Conservation (phyloP, 495 filamentous ascomycete genomes). For the Podospora fimiseda region DNA sequence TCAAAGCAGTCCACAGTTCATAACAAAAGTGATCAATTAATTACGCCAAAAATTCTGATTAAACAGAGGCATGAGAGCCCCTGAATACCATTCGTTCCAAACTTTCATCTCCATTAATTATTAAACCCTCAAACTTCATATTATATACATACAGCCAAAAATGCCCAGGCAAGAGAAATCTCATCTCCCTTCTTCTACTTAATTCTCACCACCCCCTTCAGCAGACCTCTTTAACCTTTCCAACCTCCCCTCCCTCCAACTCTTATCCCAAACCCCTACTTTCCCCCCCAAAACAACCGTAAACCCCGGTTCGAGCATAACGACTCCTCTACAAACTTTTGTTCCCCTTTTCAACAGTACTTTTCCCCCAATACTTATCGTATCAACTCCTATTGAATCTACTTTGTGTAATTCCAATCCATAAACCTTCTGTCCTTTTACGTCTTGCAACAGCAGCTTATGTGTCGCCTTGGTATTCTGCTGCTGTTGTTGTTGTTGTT, state of each 20-base stretch:
- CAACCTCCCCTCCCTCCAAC: conserved; percentile 70
- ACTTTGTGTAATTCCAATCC: conserved; percentile 68
- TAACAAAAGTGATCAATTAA: too few relatives aligned
- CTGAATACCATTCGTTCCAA: too few relatives aligned
- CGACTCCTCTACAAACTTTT: conserved; percentile 65
- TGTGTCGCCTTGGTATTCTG: conserved; percentile 53
- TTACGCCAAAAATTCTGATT: too few relatives aligned
- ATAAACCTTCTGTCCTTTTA: conserved; percentile 58
- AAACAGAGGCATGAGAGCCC: too few relatives aligned
- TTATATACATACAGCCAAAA: too few relatives aligned
- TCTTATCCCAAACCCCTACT: conserved; percentile 71
- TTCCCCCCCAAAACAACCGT: conserved; percentile 74
- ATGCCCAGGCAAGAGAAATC: too few relatives aligned
- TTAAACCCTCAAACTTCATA: too few relatives aligned
- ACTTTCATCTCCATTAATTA: too few relatives aligned
- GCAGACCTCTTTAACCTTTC: conserved; percentile 57
- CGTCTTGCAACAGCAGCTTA: conserved; percentile 78
- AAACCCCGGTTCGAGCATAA: conserved; percentile 62
- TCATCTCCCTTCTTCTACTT: too few relatives aligned
- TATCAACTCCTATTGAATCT: conserved; percentile 56
- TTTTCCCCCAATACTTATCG: conserved; percentile 73
- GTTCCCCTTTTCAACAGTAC: conserved; percentile 57
- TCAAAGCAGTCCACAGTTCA: too few relatives aligned
- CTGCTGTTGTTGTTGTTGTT: background rate
- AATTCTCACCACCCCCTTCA: conserved; percentile 22